phyloP scores from a whole-genome alignment of 805 yeast species.

The Candida boidinii region DNA sequence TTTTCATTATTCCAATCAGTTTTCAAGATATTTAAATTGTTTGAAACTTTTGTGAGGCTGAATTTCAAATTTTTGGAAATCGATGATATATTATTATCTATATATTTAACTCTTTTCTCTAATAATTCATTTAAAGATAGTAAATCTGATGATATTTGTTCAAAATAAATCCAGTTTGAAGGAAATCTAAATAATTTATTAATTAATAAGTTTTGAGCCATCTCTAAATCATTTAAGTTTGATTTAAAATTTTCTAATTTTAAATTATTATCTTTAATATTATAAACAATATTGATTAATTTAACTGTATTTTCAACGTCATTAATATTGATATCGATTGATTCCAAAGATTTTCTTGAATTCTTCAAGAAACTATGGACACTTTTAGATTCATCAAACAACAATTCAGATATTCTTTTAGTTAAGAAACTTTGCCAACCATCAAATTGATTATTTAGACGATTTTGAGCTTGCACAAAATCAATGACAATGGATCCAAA shows the following conservation, averaged over 20 bases:
- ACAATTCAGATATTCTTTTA: constrained; percentile 28
- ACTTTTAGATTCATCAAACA: constrained; percentile 23
- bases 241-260: too few relatives aligned
- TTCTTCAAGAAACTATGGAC: constrained; percentile 24
- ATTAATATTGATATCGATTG: constrained; percentile 23
- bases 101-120: constrained; percentile 16
- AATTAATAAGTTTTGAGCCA: constrained; percentile 21
- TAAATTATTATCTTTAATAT: constrained; percentile 16
- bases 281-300: constrained; percentile 31
- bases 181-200: constrained; percentile 41
- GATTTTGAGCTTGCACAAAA: constrained; percentile 43
- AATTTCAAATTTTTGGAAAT: constrained; percentile 31
- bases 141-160: constrained; percentile 50
- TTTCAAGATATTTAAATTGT: constrained; percentile 20
- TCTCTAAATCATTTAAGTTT: constrained; percentile 14
- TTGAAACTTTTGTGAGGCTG: too few relatives aligned
- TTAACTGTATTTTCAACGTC: constrained; percentile 29
- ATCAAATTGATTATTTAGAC: constrained; percentile 42
- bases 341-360: constrained; percentile 30
- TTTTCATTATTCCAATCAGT: constrained; percentile 48
- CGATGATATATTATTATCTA: constrained; percentile 30
- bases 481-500: constrained; percentile 38
- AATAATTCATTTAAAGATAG: constrained; percentile 31
- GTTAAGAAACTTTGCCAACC: constrained; percentile 44
- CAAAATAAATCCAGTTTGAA: constrained; percentile 47